Evolutionary conservation across 345 rosid species (phyloP).

Genomic region (Acer negundo): DNA sequence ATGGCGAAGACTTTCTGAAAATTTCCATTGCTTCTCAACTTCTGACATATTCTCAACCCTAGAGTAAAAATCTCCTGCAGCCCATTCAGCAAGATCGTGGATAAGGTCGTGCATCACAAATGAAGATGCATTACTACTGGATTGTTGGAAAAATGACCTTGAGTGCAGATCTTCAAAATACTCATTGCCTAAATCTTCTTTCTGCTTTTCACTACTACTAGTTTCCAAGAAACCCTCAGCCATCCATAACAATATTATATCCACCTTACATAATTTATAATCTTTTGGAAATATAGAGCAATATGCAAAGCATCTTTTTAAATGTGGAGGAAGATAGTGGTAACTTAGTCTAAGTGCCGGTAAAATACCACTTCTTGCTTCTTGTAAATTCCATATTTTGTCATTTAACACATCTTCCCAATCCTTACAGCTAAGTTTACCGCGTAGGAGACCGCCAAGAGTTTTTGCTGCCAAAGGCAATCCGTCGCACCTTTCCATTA

Average conservation of each 20-base stretch:
- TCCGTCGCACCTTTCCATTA: not conserved
- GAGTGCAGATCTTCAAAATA: too few relatives aligned
- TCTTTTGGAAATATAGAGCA: slow-evolving; percentile 16
- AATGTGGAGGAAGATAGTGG: not conserved
- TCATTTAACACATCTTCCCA: not conserved
- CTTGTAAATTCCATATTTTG: not conserved
- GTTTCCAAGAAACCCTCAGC: slow-evolving; percentile 13
- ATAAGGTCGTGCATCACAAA: slow-evolving; percentile 26
- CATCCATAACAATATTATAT: slow-evolving; percentile 20
- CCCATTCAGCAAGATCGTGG: slow-evolving; percentile 20
- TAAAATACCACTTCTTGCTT: not conserved
- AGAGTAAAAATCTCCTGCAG: not conserved
- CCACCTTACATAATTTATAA: not conserved
- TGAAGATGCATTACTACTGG: not conserved
- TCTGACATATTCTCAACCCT: not conserved
- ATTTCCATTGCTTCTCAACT: not conserved
- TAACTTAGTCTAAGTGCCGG: not conserved
- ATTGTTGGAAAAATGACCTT: too few relatives aligned
- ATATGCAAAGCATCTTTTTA: slow-evolving; percentile 16
- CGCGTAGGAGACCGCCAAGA: not conserved
- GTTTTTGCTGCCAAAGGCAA: slow-evolving; percentile 4
- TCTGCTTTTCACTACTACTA: not conserved
- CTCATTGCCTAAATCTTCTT: not conserved
- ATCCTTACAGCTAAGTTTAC: not conserved
- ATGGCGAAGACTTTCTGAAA: not conserved